A percentile compares a stretch with the other conserved stretches of the same genome.
phyloP scores from a whole-genome alignment of 2,329 filamentous ascomycete species.

The Fusarium cyanostomum region DNA sequence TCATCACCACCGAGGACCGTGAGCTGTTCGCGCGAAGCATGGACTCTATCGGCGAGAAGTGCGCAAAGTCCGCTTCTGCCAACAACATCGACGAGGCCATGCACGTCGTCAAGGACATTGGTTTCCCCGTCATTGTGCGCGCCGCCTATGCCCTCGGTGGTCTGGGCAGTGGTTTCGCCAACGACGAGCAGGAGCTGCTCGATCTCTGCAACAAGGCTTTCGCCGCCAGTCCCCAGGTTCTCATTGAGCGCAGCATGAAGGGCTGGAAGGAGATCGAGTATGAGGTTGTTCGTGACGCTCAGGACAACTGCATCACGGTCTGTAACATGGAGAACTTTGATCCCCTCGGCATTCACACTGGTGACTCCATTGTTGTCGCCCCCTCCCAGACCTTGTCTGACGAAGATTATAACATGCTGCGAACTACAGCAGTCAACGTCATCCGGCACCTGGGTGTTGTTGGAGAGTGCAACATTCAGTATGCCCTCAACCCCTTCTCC shows the following conservation, averaged over 20 bases:
- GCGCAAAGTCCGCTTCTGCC: constrained; percentile 95
- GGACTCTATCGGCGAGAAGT: constrained; percentile 98
- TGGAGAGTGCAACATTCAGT: constrained; percentile 99
- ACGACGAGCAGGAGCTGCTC: constrained; percentile 82
- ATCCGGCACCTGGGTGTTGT: constrained; percentile 97
- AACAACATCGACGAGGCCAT: constrained; percentile 89
- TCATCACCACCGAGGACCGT: constrained; percentile 98
- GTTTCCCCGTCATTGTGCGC: constrained; percentile 96
- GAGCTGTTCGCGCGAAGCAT: constrained; percentile 98
- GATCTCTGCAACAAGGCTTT: constrained; percentile 96
- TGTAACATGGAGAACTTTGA: constrained; percentile 99
- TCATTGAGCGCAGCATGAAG: constrained; percentile 99
- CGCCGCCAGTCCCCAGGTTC: constrained; percentile 91
- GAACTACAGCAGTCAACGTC: constrained; percentile 95
- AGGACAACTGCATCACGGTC: constrained; percentile 98
- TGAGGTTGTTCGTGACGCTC: constrained; percentile 93
- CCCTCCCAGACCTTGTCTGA: constrained; percentile 97
- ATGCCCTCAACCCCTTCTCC: constrained; percentile 94
- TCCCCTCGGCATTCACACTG: constrained; percentile 95
- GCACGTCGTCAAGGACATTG: constrained; percentile 87
- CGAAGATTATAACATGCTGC: constrained; percentile 99
- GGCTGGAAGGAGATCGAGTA: constrained; percentile 99
- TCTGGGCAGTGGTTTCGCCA: constrained; percentile 93
- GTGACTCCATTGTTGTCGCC: constrained; percentile 97
- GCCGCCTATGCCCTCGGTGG: constrained; percentile 96